Evolutionary conservation across 768 basidiomycete genomes (phyloP).

Genomic region (Tephrocybe sp.): DNA sequence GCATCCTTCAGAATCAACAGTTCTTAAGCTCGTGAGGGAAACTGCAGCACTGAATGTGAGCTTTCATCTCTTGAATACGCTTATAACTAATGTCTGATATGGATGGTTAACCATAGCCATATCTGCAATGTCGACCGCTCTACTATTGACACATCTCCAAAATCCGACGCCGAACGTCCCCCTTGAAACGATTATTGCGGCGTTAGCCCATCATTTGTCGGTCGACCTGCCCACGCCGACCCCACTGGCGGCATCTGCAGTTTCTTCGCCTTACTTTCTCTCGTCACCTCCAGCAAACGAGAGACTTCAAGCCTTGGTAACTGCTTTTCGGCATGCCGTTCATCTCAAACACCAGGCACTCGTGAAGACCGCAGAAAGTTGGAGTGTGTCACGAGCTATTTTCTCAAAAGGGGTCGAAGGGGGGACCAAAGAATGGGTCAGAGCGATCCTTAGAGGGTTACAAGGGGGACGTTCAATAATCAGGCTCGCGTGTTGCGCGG

Average conservation of each 20-base stretch:
- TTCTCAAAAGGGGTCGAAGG: slow-evolving; percentile 38
- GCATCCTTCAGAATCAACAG: no score
- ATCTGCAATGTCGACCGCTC: slow-evolving; percentile 21
- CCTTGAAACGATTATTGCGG: slow-evolving; percentile 47
- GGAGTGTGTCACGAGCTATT: slow-evolving; percentile 28
- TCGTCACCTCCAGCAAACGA: slow-evolving; percentile 39
- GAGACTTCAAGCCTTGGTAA: slow-evolving; percentile 48
- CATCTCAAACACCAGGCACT: slow-evolving; percentile 50
- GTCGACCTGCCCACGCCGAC: slow-evolving; percentile 49
- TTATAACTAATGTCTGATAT: no score
- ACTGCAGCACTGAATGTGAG: no score
- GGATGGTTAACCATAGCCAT: background rate
- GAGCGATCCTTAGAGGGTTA: slow-evolving; percentile 51
- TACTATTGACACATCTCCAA: slow-evolving; percentile 53
- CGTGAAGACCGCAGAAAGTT: slow-evolving; percentile 30
- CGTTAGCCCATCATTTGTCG: slow-evolving; percentile 59
- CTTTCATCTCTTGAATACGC: no score
- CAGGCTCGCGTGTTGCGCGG: slow-evolving; percentile 59
- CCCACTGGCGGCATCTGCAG: slow-evolving; percentile 51
- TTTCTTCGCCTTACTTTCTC: slow-evolving; percentile 55
- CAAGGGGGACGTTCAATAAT: slow-evolving; percentile 65
- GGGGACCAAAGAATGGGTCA: slow-evolving; percentile 48
- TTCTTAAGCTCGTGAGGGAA: no score
- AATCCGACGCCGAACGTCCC: slow-evolving; percentile 41
- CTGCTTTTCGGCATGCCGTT: slow-evolving; percentile 58